phyloP scores from a whole-genome alignment of 305 asterid genomes.

The Fraxinus greggii region DNA sequence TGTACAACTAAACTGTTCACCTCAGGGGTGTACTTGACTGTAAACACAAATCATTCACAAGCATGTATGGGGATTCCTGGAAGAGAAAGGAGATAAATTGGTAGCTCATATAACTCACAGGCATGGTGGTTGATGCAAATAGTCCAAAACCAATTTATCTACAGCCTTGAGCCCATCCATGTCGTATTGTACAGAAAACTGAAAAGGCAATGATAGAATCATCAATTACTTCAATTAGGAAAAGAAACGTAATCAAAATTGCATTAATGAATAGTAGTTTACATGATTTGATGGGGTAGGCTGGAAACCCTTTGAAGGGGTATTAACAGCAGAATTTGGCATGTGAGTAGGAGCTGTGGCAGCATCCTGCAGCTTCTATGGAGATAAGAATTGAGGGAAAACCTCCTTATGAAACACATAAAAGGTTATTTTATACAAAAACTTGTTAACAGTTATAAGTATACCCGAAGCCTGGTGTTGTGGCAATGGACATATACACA shows the following conservation, averaged over 20 bases:
- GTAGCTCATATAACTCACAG: slow-evolving; percentile 54
- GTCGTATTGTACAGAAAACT: slow-evolving; percentile 51
- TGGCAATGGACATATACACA: slow-evolving; percentile 72
- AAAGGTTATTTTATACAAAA: background rate
- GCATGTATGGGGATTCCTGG: slow-evolving; percentile 12
- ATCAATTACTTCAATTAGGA: slow-evolving; percentile 12
- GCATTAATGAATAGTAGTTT: slow-evolving; percentile 19
- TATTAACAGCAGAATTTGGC: slow-evolving; percentile 50
- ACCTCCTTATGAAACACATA: slow-evolving; percentile 5
- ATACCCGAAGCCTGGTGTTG: slow-evolving; percentile 71
- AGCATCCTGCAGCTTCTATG: slow-evolving; percentile 57
- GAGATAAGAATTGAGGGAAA: slow-evolving; percentile 5
- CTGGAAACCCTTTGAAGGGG: slow-evolving; percentile 68
- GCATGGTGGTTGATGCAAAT: slow-evolving; percentile 58
- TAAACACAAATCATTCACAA: slow-evolving; percentile 12
- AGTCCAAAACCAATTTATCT: slow-evolving; percentile 45
- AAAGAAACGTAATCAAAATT: slow-evolving; percentile 5
- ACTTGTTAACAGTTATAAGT: slow-evolving; percentile 18
- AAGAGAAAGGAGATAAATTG: slow-evolving; percentile 15
- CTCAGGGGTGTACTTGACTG: background rate
- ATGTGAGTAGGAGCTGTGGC: slow-evolving; percentile 40
- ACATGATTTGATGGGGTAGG: slow-evolving; percentile 52
- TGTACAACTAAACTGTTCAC: background rate
- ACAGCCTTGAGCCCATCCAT: slow-evolving; percentile 45
- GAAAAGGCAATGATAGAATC: slow-evolving; percentile 26